phyloP scores from a whole-genome alignment of 805 yeast genomes.

The Saccharomycopsis sp. region DNA sequence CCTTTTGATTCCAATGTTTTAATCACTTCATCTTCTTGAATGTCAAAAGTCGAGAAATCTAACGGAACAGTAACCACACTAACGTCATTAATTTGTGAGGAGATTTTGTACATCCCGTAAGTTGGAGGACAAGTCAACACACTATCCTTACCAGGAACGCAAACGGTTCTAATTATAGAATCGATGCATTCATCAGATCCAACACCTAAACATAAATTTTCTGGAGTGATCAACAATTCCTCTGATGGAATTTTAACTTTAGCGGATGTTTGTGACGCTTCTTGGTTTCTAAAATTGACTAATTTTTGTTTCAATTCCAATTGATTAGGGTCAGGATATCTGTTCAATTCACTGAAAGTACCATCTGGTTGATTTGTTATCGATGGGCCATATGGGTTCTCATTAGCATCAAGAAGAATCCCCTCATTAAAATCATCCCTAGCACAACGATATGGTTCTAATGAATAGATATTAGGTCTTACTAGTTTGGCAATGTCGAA shows the following conservation, averaged over 20 bases:
- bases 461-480: conserved; percentile 74
- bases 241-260: conserved; percentile 25
- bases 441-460: conserved; percentile 95
- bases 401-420: conserved; percentile 88
- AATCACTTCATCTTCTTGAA: conserved; percentile 52
- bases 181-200: conserved; percentile 97
- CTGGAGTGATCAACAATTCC: conserved; percentile 38
- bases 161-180: conserved; percentile 74
- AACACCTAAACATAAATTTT: conserved; percentile 85
- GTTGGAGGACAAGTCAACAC: conserved; percentile 89
- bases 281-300: conserved; percentile 61
- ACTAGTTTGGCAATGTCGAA: conserved; percentile 38
- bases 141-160: conserved; percentile 78
- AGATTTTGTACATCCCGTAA: conserved; percentile 92
- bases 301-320: conserved; percentile 62
- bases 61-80: conserved; percentile 70
- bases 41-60: conserved; percentile 54
- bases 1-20: conserved; percentile 47
- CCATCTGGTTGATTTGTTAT: conserved; percentile 41
- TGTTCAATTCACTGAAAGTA: conserved; percentile 52
- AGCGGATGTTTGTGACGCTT: conserved; percentile 24
- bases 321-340: conserved; percentile 98
- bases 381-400: conserved; percentile 90
- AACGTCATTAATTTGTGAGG: conserved; percentile 87
- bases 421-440: conserved; percentile 92